Evolutionary conservation across 2,329 filamentous ascomycete species (phyloP), one percentile per base, ranked within the genome.

Genomic region (Tetracladium maxilliforme): DNA sequence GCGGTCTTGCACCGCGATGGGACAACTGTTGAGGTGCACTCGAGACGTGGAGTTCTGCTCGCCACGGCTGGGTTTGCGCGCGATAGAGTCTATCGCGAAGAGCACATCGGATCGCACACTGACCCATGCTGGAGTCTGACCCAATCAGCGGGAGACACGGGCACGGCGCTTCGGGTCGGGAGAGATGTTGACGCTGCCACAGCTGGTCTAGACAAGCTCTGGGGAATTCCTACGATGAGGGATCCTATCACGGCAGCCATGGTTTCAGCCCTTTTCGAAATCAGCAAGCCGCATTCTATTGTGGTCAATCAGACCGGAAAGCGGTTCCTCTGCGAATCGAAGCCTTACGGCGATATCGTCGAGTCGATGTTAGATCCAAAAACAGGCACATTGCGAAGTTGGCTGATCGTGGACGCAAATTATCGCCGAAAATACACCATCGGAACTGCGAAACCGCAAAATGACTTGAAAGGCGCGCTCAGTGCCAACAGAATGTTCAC

Each of bases 281-380:
- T 45, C 19, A 35, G 33, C 3, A 33, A 39, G 10, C 49, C 49
- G 14, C 42, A 45, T 32, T 40, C 36, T 4, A 45, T 53, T 21
- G 44, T 52, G 12, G 47, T 53, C 13, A 47, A 51, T 29, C 26
- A 32, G 8, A 22, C 29, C 7, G 48, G 45, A 8, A 24, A 37
- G 20, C 39, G 49, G 7, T 52, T 51, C 33, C 32, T 42, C 24
- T 48, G 51, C 32, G 49, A 53, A 36, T 32, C 47, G 1, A 33
- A 41, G 24, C 30, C 34, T 13, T 52, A 53, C 29, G 41, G 35
- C 4, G 35, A 40, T 22, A 41, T 48, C 14, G 47, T 45, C 3
- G 33, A 43, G 3, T 4, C 33, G 40, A 10, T 47, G 33, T 19
- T 20, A 37, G 10, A 26, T 30, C 19, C 28, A 29, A 26, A 29